These are phyloP conservation scores for Rhodofomes roseus DNA, from an alignment of 1,284 basidiomycete species.

Conservation along the genomic window DNA sequence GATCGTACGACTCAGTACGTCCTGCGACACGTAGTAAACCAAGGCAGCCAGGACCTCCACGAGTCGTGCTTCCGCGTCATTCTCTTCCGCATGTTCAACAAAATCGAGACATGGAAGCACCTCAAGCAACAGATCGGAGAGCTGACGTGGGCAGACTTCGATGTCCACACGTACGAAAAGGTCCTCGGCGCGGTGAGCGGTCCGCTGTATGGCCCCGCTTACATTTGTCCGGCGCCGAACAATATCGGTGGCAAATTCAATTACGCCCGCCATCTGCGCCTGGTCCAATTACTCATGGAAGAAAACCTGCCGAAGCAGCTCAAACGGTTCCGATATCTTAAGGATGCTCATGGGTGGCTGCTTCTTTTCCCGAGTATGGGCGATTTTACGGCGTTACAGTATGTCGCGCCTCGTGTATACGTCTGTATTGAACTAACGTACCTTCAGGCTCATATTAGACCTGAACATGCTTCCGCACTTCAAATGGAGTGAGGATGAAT, in stretches of 20 bases:
- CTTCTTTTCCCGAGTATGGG: slow-evolving; percentile 36
- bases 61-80: slow-evolving; percentile 41
- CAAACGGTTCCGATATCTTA: slow-evolving; percentile 27
- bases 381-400: slow-evolving; percentile 39
- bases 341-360: slow-evolving; percentile 35
- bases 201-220: slow-evolving; percentile 34
- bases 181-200: slow-evolving; percentile 25
- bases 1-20: slow-evolving; percentile 41
- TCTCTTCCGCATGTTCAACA: slow-evolving; percentile 40
- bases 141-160: slow-evolving; percentile 33
- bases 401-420: slow-evolving; percentile 9
- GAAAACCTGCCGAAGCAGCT: slow-evolving; percentile 32
- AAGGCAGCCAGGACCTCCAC: slow-evolving; percentile 31
- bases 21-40: slow-evolving; percentile 34
- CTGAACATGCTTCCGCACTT: slow-evolving; percentile 39
- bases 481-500: slow-evolving; percentile 37
- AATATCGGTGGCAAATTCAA: slow-evolving; percentile 27
- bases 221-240: slow-evolving; percentile 39
- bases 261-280: slow-evolving; percentile 32
- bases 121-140: slow-evolving; percentile 31
- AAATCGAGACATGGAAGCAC: slow-evolving; percentile 39
- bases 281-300: slow-evolving; percentile 37
- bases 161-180: slow-evolving; percentile 30
- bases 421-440: background rate
- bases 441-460: slow-evolving; percentile 36